A percentile compares a stretch with the other conserved stretches of the same genome.
Conservation (phyloP, 345 rosid genomes). For the Durio zibethinus region DNA sequence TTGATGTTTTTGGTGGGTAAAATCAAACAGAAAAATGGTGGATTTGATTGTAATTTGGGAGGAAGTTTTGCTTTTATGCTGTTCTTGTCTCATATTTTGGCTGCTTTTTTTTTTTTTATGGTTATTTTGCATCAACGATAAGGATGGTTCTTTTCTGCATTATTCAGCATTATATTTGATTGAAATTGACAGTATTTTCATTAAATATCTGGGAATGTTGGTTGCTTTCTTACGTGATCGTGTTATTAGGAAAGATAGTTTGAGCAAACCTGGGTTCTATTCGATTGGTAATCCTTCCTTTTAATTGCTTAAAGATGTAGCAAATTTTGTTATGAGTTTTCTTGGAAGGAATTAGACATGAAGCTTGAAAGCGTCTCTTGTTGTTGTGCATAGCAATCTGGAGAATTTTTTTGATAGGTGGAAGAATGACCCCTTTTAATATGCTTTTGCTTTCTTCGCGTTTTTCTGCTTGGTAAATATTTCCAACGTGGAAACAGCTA, state of each 20-base stretch:
- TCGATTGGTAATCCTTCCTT: neutral
- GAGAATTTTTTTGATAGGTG: neutral
- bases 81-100: slow-evolving; percentile 22
- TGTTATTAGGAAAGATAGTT: slow-evolving; percentile 1
- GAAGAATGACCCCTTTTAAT: neutral
- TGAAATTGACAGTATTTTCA: neutral
- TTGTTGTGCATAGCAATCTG: neutral
- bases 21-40: neutral
- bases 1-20: neutral
- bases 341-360: neutral
- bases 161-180: slow-evolving; percentile 1
- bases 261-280: slow-evolving; percentile 6
- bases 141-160: neutral
- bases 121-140: neutral
- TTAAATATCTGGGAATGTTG: neutral
- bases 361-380: neutral
- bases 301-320: neutral
- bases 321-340: neutral
- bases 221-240: neutral
- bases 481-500: neutral
- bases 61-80: slow-evolving; percentile 8
- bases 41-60: slow-evolving; percentile 15
- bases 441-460: neutral
- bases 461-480: neutral
- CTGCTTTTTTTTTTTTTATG: slow-evolving; percentile 6